phyloP scores from a whole-genome alignment of 2,329 filamentous ascomycete species.

The Thielaviopsis populi region DNA sequence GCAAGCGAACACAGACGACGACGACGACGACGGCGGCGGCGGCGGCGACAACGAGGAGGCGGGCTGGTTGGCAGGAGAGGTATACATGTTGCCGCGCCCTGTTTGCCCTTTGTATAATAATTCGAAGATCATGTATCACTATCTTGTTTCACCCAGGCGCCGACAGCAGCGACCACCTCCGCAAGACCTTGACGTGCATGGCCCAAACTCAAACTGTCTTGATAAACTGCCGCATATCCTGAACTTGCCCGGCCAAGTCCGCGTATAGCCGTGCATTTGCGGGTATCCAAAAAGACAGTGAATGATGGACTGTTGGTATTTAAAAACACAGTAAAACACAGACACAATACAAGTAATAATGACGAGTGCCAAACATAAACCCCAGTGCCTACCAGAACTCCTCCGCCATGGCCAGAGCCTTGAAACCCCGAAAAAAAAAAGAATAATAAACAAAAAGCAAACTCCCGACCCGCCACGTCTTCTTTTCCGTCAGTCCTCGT shows the following conservation, averaged over 20 bases:
- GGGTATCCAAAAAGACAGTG: not conserved
- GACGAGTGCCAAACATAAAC: not conserved
- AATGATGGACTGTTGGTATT: not conserved
- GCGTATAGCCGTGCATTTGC: not conserved
- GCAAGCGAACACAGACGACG: not conserved
- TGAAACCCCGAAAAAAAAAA: not conserved
- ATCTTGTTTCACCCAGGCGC: not conserved
- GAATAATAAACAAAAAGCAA: constrained; percentile 5
- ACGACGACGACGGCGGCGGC: too few relatives aligned
- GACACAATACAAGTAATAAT: not conserved
- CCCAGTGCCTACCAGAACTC: not conserved
- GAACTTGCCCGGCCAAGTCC: not conserved
- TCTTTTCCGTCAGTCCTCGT: constrained; percentile 5
- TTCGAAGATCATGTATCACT: constrained; percentile 11
- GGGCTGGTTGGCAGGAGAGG: not conserved
- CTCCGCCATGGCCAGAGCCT: not conserved
- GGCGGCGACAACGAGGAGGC: too few relatives aligned
- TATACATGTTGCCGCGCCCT: not conserved
- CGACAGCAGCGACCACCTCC: not conserved
- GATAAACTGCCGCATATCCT: not conserved
- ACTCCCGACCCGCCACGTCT: not conserved
- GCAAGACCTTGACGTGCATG: not conserved
- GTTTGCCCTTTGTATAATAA: constrained; percentile 13
- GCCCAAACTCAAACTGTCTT: not conserved
- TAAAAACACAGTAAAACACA: not conserved